A percentile compares a stretch with the other conserved stretches of the same genome.
Evolutionary conservation across 176 grass and related monocot genomes (phyloP).

Genomic region (Avena sativa): DNA sequence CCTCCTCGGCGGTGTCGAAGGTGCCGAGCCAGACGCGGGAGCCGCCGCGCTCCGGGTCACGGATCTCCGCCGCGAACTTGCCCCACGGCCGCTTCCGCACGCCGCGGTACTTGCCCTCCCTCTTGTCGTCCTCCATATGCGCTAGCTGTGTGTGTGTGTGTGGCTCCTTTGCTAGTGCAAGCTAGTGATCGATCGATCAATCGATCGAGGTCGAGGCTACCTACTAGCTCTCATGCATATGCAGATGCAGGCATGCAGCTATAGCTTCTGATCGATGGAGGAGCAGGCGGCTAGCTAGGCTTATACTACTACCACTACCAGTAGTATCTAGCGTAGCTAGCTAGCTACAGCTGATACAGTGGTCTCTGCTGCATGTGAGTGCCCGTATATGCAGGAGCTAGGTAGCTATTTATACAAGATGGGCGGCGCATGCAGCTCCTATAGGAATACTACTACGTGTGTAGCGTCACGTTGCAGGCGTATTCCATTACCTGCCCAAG

Average conservation of each 20-base stretch:
- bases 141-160: background rate
- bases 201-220: background rate
- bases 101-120: slow-evolving; percentile 71
- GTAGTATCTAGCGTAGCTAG: background rate
- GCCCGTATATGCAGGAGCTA: background rate
- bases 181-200: background rate
- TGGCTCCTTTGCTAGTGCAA: background rate
- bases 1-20: slow-evolving; percentile 82
- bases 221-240: no score
- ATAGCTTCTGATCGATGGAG: background rate
- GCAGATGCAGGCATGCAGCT: background rate
- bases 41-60: slow-evolving; percentile 69
- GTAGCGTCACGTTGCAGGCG: background rate
- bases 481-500: background rate
- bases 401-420: slow-evolving; percentile 34
- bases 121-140: slow-evolving; percentile 58
- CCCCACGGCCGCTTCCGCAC: slow-evolving; percentile 84
- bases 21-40: slow-evolving; percentile 81
- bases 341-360: background rate
- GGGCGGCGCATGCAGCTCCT: slow-evolving; percentile 7
- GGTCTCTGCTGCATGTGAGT: background rate
- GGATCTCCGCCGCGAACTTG: slow-evolving; percentile 82
- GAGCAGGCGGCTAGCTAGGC: background rate
- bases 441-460: background rate
- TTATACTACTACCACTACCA: background rate